Evolutionary conservation across 371 early-diverging fungal genomes (phyloP), one percentile per base, ranked within the genome.

Genomic region (Antonospora locustae): DNA sequence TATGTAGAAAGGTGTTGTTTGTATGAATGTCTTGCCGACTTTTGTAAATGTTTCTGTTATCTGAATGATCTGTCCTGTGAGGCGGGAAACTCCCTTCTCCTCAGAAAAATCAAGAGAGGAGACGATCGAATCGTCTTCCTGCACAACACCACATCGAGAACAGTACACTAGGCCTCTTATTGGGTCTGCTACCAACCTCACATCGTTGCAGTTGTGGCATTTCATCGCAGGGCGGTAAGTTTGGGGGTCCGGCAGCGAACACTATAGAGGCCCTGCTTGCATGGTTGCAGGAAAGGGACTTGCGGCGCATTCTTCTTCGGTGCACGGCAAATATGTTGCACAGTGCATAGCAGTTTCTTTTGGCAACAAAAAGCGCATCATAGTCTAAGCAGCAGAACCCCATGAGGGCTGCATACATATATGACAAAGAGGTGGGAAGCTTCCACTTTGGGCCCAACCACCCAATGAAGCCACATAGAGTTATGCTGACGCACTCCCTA

Each of bases 391-490:
- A n/a, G n/a, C n/a, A n/a, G n/a, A n/a, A n/a, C n/a, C 41, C 50
- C 30, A 69, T 65, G 66, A 63, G 58, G 41, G 57, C 74, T 45
- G 74, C 69, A 27, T 76, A 76, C 50, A 61, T 76, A 28, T 74
- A 65, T 55, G 73, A 72, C 52, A 59, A 65, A 29, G 50, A 61
- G 44, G 84, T 88, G 56, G 90, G 87, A 11, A 82, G 83, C 67
- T 85, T 82, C 67, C 81, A 81, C 55, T 89, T 85, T 77, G 86
- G 84, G 41, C 36, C 51, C 25, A 58, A 56, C 23, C 91, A 91
- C 73, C 94, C 94, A 2, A 98, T 98, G 99, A 98, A 98, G 69
- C 97, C 99, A 6, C 87, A 90, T 48, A 81, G 99, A 57, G 85
- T 95, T 71, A 84, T 86, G 50, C 84, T 98, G 81, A 86, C 90